phyloP scores from a whole-genome alignment of 768 basidiomycete species.

The Hericium alpestre region DNA sequence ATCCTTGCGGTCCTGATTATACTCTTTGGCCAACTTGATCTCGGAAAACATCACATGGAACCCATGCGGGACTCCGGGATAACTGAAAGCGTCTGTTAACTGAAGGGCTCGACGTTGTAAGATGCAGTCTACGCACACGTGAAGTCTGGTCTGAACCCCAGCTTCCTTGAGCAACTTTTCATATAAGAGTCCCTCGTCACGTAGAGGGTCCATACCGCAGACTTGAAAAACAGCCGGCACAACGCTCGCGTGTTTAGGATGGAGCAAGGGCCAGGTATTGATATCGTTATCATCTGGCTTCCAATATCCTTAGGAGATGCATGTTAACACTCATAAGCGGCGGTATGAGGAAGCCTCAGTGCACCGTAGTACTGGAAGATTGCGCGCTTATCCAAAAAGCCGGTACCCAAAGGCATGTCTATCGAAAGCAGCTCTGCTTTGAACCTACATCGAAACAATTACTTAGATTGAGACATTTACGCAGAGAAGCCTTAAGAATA shows the following conservation, averaged over 20 bases:
- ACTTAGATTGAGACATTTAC: neutral
- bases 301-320: neutral
- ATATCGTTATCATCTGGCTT: neutral
- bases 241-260: neutral
- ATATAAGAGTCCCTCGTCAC: conserved; percentile 1
- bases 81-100: conserved; percentile 1
- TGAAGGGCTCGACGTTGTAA: neutral
- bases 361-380: neutral
- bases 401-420: neutral
- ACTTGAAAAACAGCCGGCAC: neutral
- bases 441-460: neutral
- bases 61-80: neutral
- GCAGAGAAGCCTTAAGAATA: too few relatives aligned
- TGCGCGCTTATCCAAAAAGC: neutral
- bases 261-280: neutral
- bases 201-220: neutral
- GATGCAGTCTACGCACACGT: neutral
- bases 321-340: neutral
- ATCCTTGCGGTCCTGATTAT: neutral
- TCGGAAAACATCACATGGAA: neutral
- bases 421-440: neutral
- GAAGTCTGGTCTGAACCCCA: neutral
- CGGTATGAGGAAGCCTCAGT: neutral
- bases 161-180: neutral
- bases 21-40: neutral